A percentile compares a stretch with the other conserved stretches of the same genome.
Conservation (phyloP, 2,329 filamentous ascomycete genomes). For the Xylariaceae sp. region DNA sequence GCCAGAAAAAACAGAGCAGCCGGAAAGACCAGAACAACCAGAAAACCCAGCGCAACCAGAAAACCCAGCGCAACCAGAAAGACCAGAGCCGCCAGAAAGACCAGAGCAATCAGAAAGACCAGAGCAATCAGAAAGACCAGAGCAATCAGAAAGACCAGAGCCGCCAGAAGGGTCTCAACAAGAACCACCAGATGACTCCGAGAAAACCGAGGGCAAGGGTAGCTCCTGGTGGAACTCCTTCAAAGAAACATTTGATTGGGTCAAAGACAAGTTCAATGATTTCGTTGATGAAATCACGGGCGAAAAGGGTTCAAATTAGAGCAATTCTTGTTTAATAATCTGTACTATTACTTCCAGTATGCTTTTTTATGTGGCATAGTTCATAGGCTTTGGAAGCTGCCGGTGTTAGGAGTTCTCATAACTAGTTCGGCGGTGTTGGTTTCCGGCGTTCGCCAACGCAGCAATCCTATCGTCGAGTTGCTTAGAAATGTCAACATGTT, state of each 20-base stretch:
- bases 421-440: no score
- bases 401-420: no score
- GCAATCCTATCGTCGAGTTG: no score
- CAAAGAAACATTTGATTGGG: conserved; percentile 24
- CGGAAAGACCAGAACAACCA: not conserved
- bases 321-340: not conserved
- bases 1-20: conserved; percentile 7
- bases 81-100: not conserved
- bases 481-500: no score
- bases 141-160: not conserved
- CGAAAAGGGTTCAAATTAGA: conserved; percentile 5
- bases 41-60: not conserved
- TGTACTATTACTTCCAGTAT: no score
- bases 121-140: not conserved
- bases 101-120: conserved; percentile 17
- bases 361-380: no score
- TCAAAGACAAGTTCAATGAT: conserved; percentile 26
- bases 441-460: no score
- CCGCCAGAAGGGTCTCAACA: conserved; percentile 15
- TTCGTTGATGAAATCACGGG: conserved; percentile 23
- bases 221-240: conserved; percentile 25
- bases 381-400: no score
- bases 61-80: not conserved
- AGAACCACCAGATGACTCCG: not conserved
- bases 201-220: conserved; percentile 1